phyloP scores from a whole-genome alignment of 805 yeast species.

The Grigorovia transvaalensis region DNA sequence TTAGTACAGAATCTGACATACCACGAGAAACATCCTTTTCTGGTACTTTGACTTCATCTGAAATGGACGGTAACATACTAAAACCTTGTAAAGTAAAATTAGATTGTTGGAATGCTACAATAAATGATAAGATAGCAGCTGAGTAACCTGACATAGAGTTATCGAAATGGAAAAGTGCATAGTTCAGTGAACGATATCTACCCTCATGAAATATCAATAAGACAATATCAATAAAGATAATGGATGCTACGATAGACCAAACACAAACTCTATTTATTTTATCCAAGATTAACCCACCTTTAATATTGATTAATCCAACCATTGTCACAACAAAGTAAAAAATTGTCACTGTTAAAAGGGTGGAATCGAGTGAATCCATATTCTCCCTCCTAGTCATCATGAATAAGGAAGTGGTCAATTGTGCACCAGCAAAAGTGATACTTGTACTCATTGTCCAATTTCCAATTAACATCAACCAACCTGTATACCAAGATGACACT shows the following conservation, averaged over 20 bases:
- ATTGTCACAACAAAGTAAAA: constrained; percentile 46
- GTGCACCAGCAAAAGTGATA: constrained; percentile 67
- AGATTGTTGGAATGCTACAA: constrained; percentile 70
- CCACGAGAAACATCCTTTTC: constrained; percentile 70
- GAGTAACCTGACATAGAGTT: constrained; percentile 64
- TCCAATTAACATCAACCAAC: constrained; percentile 65
- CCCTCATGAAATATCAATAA: constrained; percentile 45
- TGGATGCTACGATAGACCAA: constrained; percentile 67
- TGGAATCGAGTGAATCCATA: constrained; percentile 39
- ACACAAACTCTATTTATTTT: constrained; percentile 56
- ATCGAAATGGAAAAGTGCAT: constrained; percentile 57
- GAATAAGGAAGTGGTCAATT: constrained; percentile 55
- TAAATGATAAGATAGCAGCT: constrained; percentile 55
- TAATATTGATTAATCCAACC: constrained; percentile 55
- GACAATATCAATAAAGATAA: constrained; percentile 54
- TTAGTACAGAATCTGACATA: constrained; percentile 50
- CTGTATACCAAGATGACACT: constrained; percentile 64
- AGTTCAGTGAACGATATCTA: constrained; percentile 47
- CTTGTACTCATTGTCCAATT: constrained; percentile 71
- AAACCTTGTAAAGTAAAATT: constrained; percentile 75
- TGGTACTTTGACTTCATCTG: constrained; percentile 72
- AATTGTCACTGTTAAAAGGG: constrained; percentile 42
- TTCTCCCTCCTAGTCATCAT: constrained; percentile 39
- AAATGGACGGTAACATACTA: constrained; percentile 70
- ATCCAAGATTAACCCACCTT: constrained; percentile 50